Base-by-base conservation (phyloP, 768 basidiomycete species). In the Leccinum obscurum region DNA sequence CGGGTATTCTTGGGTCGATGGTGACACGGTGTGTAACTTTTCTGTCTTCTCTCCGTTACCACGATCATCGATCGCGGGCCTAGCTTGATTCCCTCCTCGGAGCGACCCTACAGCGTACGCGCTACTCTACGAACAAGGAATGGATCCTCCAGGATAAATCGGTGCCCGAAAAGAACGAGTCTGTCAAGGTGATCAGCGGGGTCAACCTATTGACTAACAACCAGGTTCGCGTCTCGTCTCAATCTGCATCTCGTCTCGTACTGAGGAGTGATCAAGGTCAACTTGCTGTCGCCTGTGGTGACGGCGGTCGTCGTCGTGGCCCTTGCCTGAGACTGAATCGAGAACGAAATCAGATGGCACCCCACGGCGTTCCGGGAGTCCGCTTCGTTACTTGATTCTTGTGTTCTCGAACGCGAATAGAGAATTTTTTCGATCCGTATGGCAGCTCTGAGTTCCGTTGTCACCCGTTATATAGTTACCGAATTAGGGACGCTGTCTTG, bases 51-150 rank as follows among this genome's bases (percentile, higher is more conserved):
- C 22, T 28, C 28, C 44, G 39, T 20, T 39, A 34, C 62, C 41
- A 59, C 32, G 55, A 22, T 30, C 30, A 32, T 61, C 48, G 3
- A 60, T 35, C 41, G 26, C 17, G 48, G 20, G 17, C 24, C 39
- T 70, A 92, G 90, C 73, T 93, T 54, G 95, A 98, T 70, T 94
- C 92, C 0, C 48, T 97, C 13, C 78, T 97, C 17, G 95, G 95
- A 2, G 93, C 95, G 6, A 93, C 91, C 6, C 70, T 96, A 1
- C 95, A 98, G 66, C 78, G 81, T 56, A 93, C 93, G 4, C 82
- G 86, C 28, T 96, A 87, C 74, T 88, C 88, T 6, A 75, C 75
- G 50, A 76, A 77, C 22, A 81, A 80, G 63, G 85, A 85, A 66
- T 75, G 81, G 49, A 80, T 97, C 53, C 77, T 92, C 14, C 85